These are phyloP conservation scores for Aspergillus glaucus DNA, from an alignment of 2,329 filamentous ascomycete genomes.

Conservation along the genomic window DNA sequence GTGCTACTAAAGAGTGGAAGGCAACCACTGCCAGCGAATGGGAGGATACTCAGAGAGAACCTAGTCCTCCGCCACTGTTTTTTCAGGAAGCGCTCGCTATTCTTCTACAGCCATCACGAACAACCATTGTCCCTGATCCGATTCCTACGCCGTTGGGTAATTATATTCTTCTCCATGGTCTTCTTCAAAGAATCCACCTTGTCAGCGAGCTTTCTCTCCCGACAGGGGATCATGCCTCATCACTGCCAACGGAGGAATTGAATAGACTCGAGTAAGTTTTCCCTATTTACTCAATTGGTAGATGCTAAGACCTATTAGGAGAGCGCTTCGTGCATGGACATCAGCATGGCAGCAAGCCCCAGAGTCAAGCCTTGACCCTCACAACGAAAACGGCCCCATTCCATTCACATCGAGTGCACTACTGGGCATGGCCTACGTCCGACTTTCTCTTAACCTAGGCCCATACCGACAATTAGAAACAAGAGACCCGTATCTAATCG, in stretches of 20 bases:
- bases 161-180: constrained; percentile 64
- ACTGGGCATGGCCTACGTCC: constrained; percentile 27
- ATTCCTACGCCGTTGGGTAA: constrained; percentile 53
- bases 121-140: constrained; percentile 21
- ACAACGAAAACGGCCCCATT: constrained; percentile 28
- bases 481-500: constrained; percentile 57
- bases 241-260: constrained; percentile 26
- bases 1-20: constrained; percentile 32
- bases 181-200: constrained; percentile 60
- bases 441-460: constrained; percentile 45
- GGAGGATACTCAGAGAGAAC: constrained; percentile 23
- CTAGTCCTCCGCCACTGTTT: constrained; percentile 23
- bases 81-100: constrained; percentile 30
- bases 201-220: constrained; percentile 28
- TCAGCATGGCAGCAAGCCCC: constrained; percentile 31
- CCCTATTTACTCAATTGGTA: background rate
- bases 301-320: constrained; percentile 9
- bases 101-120: constrained; percentile 24
- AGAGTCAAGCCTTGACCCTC: constrained; percentile 29
- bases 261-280: constrained; percentile 27
- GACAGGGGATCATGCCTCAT: constrained; percentile 24
- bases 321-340: constrained; percentile 30
- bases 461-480: constrained; percentile 59
- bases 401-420: constrained; percentile 29
- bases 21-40: constrained; percentile 26